A percentile compares a stretch with the other conserved stretches of the same genome.
These are phyloP conservation scores for Citeromyces hawaiiensis DNA, from an alignment of 1,139 yeast species.

Conservation along the genomic window DNA sequence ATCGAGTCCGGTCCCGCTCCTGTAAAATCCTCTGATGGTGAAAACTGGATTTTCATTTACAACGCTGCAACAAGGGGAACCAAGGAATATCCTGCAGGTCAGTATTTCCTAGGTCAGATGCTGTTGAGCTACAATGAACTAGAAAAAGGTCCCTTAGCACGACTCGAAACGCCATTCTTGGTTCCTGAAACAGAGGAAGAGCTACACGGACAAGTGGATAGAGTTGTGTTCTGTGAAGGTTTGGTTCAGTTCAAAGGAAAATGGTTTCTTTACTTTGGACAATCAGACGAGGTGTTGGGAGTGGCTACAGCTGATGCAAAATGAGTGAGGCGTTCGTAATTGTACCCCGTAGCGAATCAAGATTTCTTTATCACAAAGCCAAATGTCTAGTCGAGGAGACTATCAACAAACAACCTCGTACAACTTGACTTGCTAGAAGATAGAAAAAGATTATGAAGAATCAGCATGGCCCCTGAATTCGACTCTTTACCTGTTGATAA, in stretches of 20 bases:
- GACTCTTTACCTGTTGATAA: too few species aligned
- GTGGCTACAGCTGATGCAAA: conserved; percentile 1
- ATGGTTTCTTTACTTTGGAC: conserved; percentile 3
- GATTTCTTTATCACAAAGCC: conserved; percentile 44
- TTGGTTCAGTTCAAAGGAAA: conserved; percentile 3
- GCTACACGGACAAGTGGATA: conserved; percentile 2
- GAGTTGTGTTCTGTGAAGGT: conserved; percentile 3
- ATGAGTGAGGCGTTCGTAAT: too few species aligned
- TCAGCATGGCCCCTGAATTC: too few species aligned
- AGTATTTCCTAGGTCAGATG: conserved; percentile 3
- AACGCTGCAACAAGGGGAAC: conserved; percentile 3
- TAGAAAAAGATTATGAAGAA: too few species aligned
- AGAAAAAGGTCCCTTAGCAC: conserved; percentile 1
- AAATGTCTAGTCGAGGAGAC: too few species aligned
- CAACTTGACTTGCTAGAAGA: too few species aligned
- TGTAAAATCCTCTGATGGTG: conserved; percentile 2
- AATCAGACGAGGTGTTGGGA: conserved; percentile 1
- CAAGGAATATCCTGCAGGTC: conserved; percentile 1
- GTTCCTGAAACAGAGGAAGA: conserved; percentile 1
- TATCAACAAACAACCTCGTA: too few species aligned
- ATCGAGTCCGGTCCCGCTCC: conserved; percentile 4
- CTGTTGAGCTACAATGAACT: conserved; percentile 1
- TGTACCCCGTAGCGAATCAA: too few species aligned
- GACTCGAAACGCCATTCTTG: conserved; percentile 2
- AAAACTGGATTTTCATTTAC: conserved; percentile 3